A percentile compares a stretch with the other conserved stretches of the same genome.
These are phyloP conservation scores for Metrosideros polymorpha DNA, from an alignment of 441 rosid species.

Conservation along the genomic window DNA sequence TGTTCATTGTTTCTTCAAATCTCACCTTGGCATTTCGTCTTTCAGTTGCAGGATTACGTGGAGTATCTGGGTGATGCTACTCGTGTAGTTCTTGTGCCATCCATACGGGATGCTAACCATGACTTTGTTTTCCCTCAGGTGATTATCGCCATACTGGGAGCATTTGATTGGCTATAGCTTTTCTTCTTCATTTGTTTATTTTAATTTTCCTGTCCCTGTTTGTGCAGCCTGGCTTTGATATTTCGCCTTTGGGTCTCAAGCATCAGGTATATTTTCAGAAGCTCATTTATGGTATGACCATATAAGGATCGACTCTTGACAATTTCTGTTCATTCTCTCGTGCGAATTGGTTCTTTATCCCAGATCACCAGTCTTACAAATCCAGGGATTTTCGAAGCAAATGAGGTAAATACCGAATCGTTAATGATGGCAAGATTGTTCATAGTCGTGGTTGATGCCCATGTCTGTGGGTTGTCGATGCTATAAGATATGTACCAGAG, in stretches of 20 bases:
- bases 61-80: slow-evolving; percentile 69
- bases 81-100: slow-evolving; percentile 70
- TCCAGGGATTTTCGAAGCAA: slow-evolving; percentile 78
- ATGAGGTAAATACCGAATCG: slow-evolving; percentile 40
- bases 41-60: slow-evolving; percentile 80
- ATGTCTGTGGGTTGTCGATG: background rate
- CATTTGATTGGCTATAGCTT: background rate
- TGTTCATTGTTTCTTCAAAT: background rate
- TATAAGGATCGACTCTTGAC: background rate
- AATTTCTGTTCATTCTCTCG: background rate
- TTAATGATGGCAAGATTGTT: background rate
- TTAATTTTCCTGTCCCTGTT: background rate
- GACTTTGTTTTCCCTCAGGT: slow-evolving; percentile 98
- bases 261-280: slow-evolving; percentile 48
- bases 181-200: background rate
- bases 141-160: background rate
- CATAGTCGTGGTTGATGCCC: background rate
- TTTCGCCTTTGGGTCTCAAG: slow-evolving; percentile 31
- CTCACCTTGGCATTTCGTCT: slow-evolving; percentile 1
- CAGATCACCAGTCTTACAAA: slow-evolving; percentile 72
- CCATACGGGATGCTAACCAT: slow-evolving; percentile 87
- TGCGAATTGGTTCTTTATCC: background rate
- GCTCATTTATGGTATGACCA: background rate
- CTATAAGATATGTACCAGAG: background rate
- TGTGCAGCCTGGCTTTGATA: slow-evolving; percentile 80